Evolutionary conservation across 306 rosid species (phyloP).

Genomic region (Neltuma alba): DNA sequence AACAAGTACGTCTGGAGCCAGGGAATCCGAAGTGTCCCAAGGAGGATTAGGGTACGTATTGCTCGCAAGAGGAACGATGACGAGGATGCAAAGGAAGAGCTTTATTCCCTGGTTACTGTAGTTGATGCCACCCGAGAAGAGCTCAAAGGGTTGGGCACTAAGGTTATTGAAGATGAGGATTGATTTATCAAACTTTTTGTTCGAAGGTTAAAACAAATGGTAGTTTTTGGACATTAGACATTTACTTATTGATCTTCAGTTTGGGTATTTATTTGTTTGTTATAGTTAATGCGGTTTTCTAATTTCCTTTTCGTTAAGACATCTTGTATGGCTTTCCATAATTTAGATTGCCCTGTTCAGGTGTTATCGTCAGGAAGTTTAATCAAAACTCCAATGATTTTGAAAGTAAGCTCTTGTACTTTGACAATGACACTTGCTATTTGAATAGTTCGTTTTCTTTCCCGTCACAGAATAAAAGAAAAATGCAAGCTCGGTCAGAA

Average conservation of each 20-base stretch:
- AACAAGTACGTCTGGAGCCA: conserved; percentile 94
- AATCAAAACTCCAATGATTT: neutral
- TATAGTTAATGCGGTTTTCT: conserved; percentile 9
- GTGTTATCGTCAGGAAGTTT: neutral
- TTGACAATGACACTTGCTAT: neutral
- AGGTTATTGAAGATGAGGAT: conserved; percentile 89
- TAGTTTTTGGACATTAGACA: conserved; percentile 26
- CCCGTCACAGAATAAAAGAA: neutral
- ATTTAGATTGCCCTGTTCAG: neutral
- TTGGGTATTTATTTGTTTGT: neutral
- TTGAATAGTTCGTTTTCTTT: neutral
- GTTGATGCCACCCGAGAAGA: conserved; percentile 88
- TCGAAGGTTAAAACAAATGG: conserved; percentile 19
- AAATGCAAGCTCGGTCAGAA: neutral
- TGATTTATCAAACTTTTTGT: conserved; percentile 41
- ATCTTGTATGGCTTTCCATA: neutral
- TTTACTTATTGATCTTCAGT: conserved; percentile 21
- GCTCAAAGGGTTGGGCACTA: conserved; percentile 81
- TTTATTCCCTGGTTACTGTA: conserved; percentile 87
- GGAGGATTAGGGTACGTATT: conserved; percentile 89
- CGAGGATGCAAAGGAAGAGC: conserved; percentile 98
- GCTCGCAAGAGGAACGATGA: conserved; percentile 98
- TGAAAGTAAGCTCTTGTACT: neutral
- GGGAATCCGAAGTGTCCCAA: conserved; percentile 95
- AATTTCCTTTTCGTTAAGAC: conserved; percentile 12